Percentiles rank a stretch among this genome's conserved stretches.
These are phyloP conservation scores for Penicillium sp. DNA, from an alignment of 2,329 filamentous ascomycete genomes.

Conservation along the genomic window DNA sequence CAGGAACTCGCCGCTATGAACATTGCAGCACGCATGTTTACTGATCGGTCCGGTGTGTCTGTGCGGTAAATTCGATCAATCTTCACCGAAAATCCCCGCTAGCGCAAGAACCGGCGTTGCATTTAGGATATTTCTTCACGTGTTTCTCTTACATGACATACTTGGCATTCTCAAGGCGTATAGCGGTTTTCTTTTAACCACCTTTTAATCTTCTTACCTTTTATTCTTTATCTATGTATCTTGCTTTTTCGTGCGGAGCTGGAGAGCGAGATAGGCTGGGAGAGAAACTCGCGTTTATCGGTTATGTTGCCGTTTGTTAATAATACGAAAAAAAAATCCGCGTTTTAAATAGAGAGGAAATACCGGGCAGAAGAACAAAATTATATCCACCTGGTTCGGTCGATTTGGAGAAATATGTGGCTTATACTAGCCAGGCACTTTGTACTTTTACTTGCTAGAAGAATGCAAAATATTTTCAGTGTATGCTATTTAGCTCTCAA, in stretches of 20 bases:
- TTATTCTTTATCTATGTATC: not conserved
- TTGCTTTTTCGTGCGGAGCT: not conserved
- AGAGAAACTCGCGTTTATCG: not conserved
- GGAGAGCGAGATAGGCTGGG: not conserved
- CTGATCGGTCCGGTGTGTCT: slow-evolving; percentile 54
- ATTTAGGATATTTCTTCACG: slow-evolving; percentile 7
- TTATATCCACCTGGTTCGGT: not conserved
- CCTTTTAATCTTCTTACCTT: not conserved
- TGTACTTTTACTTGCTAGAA: not conserved
- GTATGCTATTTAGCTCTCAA: not conserved
- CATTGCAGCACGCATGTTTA: slow-evolving; percentile 96
- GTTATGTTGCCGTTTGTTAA: slow-evolving; percentile 6
- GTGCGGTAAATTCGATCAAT: slow-evolving; percentile 30
- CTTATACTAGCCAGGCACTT: too few species aligned
- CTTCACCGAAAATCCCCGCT: not conserved
- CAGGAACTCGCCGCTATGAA: slow-evolving; percentile 98
- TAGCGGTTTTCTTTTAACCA: slow-evolving; percentile 6
- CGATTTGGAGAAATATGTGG: too few species aligned
- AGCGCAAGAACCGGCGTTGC: not conserved
- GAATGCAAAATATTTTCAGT: not conserved
- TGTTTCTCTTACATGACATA: slow-evolving; percentile 11
- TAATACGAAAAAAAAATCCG: slow-evolving; percentile 4
- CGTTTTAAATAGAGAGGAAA: not conserved
- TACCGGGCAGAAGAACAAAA: not conserved
- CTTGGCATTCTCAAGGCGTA: slow-evolving; percentile 15